Evolutionary conservation across 305 asterid species (phyloP).

Genomic region (Solanum hybrid): DNA sequence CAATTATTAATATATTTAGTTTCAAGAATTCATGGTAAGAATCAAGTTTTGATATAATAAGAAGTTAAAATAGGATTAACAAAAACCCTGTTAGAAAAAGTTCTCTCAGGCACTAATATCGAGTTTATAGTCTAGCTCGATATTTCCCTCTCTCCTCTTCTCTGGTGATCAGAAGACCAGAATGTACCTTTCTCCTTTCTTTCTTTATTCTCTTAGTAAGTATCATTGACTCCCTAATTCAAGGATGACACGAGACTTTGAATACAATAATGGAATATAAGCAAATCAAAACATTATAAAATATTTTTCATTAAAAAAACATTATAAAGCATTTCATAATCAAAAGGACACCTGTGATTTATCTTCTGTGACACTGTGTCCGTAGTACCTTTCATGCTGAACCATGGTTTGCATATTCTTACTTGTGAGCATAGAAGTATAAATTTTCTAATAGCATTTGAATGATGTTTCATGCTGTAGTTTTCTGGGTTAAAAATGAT

Average conservation of each 20-base stretch:
- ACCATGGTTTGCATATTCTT: background rate
- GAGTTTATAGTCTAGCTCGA: background rate
- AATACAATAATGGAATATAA: background rate
- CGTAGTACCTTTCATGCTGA: background rate
- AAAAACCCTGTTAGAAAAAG: background rate
- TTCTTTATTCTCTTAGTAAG: background rate
- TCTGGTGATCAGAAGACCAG: background rate
- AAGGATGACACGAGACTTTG: background rate
- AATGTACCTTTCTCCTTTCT: background rate
- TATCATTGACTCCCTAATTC: background rate
- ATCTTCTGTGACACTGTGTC: background rate
- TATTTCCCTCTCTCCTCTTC: background rate
- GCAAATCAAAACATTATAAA: background rate
- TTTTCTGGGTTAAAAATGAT: background rate
- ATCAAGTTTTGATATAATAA: background rate
- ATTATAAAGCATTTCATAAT: background rate
- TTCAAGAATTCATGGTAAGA: background rate
- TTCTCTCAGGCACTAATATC: background rate
- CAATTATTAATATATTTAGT: background rate
- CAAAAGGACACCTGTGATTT: background rate
- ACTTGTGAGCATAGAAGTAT: background rate
- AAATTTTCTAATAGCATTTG: background rate
- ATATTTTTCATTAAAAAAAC: background rate
- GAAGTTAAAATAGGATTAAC: background rate
- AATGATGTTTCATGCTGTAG: background rate